Conservation (phyloP, 176 grass and related monocot species). For the bread wheat (Triticum aestivum) region IWGSC_CS_RefSeq_v2.1 NC_057798.1:580651195-580651694, state of each 20-base stretch:
- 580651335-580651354: conserved; percentile 28
- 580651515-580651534: conserved; percentile 74
- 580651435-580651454: conserved; percentile 75
- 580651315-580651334: conserved; percentile 54
- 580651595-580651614: conserved; percentile 82
- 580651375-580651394: not conserved
- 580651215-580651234: conserved; percentile 46
- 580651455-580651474: conserved; percentile 65
- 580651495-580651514: conserved; percentile 69
- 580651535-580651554: conserved; percentile 75
- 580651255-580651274: conserved; percentile 63
- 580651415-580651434: conserved; percentile 65
- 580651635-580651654: not conserved
- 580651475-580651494: conserved; percentile 50
- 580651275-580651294: conserved; percentile 72
- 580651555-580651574: conserved; percentile 74
- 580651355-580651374: not conserved
- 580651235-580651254: conserved; percentile 82
- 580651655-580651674: not conserved
- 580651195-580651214: conserved; percentile 32
- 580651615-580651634: conserved; percentile 38
- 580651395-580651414: not conserved
- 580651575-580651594: conserved; percentile 62
- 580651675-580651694: not conserved
- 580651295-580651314: conserved; percentile 70